Percentiles rank a stretch among this genome's conserved stretches.
Evolutionary conservation across 139 green algal genomes (phyloP).

Genomic region (Chlamydomonas incerta): DNA sequence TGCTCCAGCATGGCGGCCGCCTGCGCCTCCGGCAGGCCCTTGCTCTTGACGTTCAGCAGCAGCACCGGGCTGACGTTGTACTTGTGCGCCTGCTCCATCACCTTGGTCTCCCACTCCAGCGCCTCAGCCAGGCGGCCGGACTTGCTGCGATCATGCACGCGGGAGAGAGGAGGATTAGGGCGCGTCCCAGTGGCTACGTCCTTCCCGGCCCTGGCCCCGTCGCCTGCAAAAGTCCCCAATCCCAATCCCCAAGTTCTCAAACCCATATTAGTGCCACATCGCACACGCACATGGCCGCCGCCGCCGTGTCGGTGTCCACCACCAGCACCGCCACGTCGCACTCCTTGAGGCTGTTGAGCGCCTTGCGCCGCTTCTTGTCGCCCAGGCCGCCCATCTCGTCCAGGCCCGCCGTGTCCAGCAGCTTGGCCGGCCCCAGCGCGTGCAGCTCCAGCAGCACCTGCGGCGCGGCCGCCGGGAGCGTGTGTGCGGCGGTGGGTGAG

Average conservation of each 20-base stretch:
- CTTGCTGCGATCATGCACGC: too few species aligned
- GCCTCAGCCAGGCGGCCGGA: too few species aligned
- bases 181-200: too few species aligned
- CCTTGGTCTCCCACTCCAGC: constrained; percentile 1
- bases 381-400: constrained; percentile 53
- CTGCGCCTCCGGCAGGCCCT: not conserved
- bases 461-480: too few species aligned
- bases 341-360: constrained; percentile 68
- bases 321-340: constrained; percentile 40
- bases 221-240: too few species aligned
- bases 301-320: constrained; percentile 1
- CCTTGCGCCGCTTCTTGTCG: constrained; percentile 73
- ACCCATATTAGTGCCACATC: too few species aligned
- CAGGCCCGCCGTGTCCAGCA: constrained; percentile 77
- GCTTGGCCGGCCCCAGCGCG: constrained; percentile 69
- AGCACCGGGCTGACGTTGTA: constrained; percentile 20
- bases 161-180: too few species aligned
- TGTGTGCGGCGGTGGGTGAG: too few species aligned
- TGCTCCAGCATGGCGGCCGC: constrained; percentile 7
- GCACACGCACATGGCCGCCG: not conserved
- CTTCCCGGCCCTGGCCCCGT: too few species aligned
- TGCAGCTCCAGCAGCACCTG: constrained; percentile 74
- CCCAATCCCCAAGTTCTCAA: too few species aligned
- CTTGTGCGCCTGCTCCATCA: constrained; percentile 16
- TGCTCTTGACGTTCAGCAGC: constrained; percentile 27